Conservation (phyloP, 352 stramenopile species). For the Pythium sp. region DNA sequence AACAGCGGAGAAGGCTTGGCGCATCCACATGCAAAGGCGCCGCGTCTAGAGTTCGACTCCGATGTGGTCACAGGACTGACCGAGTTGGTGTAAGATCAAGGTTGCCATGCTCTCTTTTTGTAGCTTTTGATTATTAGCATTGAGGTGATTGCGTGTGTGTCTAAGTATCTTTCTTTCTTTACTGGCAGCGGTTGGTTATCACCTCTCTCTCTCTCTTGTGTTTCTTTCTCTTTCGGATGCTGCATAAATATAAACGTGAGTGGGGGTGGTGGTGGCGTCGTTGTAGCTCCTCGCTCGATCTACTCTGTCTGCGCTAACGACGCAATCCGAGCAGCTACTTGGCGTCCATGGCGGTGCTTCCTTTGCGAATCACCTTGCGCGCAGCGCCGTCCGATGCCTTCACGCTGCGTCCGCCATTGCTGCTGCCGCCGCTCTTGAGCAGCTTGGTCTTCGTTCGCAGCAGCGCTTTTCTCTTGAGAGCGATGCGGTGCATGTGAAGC, state of each 20-base stretch:
- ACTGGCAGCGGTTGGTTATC: background rate
- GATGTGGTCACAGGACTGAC: slow-evolving; percentile 57
- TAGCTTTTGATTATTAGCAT: slow-evolving; percentile 1
- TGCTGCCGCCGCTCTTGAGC: slow-evolving; percentile 36
- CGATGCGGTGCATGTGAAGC: slow-evolving; percentile 80
- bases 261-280: background rate
- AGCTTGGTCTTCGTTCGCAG: slow-evolving; percentile 50
- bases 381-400: slow-evolving; percentile 35
- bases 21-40: slow-evolving; percentile 35
- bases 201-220: background rate
- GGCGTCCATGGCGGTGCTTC: slow-evolving; percentile 25
- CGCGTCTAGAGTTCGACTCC: slow-evolving; percentile 57
- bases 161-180: background rate
- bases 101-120: background rate
- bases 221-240: background rate
- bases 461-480: slow-evolving; percentile 70
- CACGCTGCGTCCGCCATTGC: slow-evolving; percentile 20
- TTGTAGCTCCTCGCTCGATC: background rate
- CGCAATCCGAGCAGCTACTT: slow-evolving; percentile 22
- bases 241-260: slow-evolving; percentile 3
- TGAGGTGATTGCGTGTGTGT: background rate
- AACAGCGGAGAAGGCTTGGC: background rate
- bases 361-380: slow-evolving; percentile 57
- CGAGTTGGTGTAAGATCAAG: slow-evolving; percentile 39
- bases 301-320: background rate